Evolutionary conservation across 805 yeast genomes (phyloP).

Genomic region (Pichia eremophila): DNA sequence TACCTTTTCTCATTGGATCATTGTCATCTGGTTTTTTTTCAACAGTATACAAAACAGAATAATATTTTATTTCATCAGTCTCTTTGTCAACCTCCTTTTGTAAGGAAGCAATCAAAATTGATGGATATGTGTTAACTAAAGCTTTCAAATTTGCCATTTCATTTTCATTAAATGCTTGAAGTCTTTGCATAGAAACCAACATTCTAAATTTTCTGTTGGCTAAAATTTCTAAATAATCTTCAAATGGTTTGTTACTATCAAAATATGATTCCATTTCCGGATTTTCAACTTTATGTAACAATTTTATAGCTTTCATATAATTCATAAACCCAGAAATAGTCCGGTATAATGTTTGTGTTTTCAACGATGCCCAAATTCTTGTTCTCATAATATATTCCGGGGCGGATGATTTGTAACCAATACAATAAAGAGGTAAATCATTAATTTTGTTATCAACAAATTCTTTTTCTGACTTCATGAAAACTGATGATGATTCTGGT

Average conservation of each 20-base stretch:
- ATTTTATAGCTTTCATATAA: constrained; percentile 61
- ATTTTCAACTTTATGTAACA: constrained; percentile 60
- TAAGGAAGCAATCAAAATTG: constrained; percentile 45
- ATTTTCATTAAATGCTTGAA: constrained; percentile 49
- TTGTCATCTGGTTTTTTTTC: constrained; percentile 39
- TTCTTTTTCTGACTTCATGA: constrained; percentile 28
- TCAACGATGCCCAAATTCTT: constrained; percentile 77
- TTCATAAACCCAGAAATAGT: constrained; percentile 81
- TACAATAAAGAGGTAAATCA: constrained; percentile 60
- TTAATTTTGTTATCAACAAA: constrained; percentile 35
- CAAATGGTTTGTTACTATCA: constrained; percentile 36
- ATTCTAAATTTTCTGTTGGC: constrained; percentile 73
- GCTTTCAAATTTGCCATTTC: constrained; percentile 64
- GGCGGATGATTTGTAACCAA: constrained; percentile 63
- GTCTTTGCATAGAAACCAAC: constrained; percentile 82
- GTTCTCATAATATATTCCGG: constrained; percentile 62
- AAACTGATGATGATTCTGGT: constrained; percentile 10
- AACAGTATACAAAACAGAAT: constrained; percentile 63
- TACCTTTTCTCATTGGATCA: constrained; percentile 18
- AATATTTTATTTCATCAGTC: constrained; percentile 34
- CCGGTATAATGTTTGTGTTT: constrained; percentile 76
- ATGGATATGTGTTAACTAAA: constrained; percentile 66
- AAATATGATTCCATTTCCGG: constrained; percentile 38
- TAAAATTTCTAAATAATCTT: constrained; percentile 61
- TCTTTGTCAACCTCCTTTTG: constrained; percentile 37